Percentiles rank a stretch among this genome's conserved stretches.
phyloP scores from a whole-genome alignment of 257 asterid species.

The Cordia subcordata region DNA sequence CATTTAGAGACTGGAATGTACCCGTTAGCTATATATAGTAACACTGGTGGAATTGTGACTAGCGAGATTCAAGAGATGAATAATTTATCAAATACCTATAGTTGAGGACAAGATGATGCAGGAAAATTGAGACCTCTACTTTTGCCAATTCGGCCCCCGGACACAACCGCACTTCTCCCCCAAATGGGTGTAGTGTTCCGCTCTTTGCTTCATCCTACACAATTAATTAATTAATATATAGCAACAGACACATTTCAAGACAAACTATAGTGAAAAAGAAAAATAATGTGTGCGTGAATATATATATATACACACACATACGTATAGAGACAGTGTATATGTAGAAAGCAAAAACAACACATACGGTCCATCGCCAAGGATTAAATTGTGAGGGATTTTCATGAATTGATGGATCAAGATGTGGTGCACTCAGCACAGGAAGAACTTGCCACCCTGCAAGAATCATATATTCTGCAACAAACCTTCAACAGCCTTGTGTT shows the following conservation, averaged over 20 bases:
- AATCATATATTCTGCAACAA: constrained; percentile 46
- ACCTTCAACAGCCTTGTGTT: neutral
- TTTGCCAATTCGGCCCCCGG: constrained; percentile 84
- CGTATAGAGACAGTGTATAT: too few species aligned
- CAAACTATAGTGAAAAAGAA: neutral
- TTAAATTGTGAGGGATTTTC: constrained; percentile 45
- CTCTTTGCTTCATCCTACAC: constrained; percentile 46
- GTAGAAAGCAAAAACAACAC: constrained; percentile 9
- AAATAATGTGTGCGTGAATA: neutral
- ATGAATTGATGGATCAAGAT: constrained; percentile 67
- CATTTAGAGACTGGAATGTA: too few species aligned
- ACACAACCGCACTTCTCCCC: constrained; percentile 70
- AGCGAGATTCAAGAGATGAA: too few species aligned
- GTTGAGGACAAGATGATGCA: constrained; percentile 70
- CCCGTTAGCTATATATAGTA: too few species aligned
- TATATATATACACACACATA: too few species aligned
- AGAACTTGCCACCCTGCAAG: constrained; percentile 84
- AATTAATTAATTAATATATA: too few species aligned
- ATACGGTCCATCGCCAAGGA: constrained; percentile 80
- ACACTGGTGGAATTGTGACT: too few species aligned
- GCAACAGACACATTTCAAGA: neutral
- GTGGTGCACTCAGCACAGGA: constrained; percentile 52
- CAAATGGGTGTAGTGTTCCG: constrained; percentile 50
- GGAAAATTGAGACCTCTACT: constrained; percentile 64
- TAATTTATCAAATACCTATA: too few species aligned